phyloP scores from a whole-genome alignment of 371 early-diverging fungal species.

The Paraphysoderma sedebokerense region DNA sequence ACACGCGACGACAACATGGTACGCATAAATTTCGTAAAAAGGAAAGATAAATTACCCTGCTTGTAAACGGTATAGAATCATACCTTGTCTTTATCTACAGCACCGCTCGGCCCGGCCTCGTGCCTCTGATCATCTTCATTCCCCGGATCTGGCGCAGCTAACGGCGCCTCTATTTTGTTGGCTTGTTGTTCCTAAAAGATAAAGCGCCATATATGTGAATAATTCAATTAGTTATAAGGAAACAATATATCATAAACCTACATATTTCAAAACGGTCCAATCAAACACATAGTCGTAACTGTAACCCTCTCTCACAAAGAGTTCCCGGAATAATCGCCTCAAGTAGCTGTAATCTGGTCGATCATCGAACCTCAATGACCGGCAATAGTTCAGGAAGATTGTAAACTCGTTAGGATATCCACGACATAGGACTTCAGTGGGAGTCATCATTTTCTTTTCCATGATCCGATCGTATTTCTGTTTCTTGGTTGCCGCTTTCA shows the following conservation, averaged over 20 bases:
- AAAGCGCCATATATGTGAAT: too few species aligned
- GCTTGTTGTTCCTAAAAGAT: too few species aligned
- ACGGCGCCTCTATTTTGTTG: too few species aligned
- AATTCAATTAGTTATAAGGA: too few species aligned
- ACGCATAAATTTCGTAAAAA: too few species aligned
- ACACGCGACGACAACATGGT: too few species aligned
- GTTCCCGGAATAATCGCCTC: conserved; percentile 84
- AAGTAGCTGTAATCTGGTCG: conserved; percentile 98
- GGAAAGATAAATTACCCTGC: too few species aligned
- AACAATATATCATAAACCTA: neutral
- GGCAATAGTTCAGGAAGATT: conserved; percentile 92
- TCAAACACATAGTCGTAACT: conserved; percentile 96
- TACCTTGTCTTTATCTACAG: too few species aligned
- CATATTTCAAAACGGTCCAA: conserved; percentile 49
- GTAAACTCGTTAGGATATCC: conserved; percentile 92
- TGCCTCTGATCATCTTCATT: too few species aligned
- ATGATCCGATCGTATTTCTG: conserved; percentile 99
- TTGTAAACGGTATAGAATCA: too few species aligned
- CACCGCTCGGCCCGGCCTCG: too few species aligned
- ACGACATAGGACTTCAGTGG: conserved; percentile 88
- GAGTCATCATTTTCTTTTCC: conserved; percentile 98
- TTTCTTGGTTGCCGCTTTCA: conserved; percentile 94
- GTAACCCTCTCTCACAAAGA: conserved; percentile 86
- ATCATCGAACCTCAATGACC: conserved; percentile 94
- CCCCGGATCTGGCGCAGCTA: too few species aligned